phyloP scores from a whole-genome alignment of 306 rosid genomes.

The Glycine soja region DNA sequence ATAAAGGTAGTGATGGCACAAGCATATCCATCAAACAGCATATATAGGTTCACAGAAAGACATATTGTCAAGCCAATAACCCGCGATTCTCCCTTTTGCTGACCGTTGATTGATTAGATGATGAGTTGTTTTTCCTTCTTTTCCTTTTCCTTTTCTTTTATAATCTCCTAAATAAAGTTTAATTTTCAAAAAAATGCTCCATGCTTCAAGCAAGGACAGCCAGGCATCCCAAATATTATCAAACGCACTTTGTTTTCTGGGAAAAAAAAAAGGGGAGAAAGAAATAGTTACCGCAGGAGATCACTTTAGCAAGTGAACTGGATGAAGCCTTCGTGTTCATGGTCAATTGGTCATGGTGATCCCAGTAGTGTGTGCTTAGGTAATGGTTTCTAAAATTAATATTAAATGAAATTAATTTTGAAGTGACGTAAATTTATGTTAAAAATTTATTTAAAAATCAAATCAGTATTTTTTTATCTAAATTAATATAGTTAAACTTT shows the following conservation, averaged over 20 bases:
- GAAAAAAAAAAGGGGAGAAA: background rate
- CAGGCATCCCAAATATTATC: slow-evolving; percentile 45
- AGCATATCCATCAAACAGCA: slow-evolving; percentile 16
- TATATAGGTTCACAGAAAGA: slow-evolving; percentile 54
- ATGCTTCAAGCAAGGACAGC: slow-evolving; percentile 17
- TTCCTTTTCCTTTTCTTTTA: slow-evolving; percentile 12
- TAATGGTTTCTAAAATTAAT: too few relatives aligned
- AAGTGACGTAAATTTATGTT: too few relatives aligned
- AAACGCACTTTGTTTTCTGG: background rate
- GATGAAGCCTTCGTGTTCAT: background rate
- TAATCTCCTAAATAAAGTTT: background rate
- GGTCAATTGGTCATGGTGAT: too few relatives aligned
- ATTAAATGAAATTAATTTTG: too few relatives aligned
- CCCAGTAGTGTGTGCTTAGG: too few relatives aligned
- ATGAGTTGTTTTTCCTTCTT: slow-evolving; percentile 17
- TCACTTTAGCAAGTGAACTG: too few relatives aligned
- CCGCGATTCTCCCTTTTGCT: slow-evolving; percentile 48
- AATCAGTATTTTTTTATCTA: too few relatives aligned
- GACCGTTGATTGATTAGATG: slow-evolving; percentile 49
- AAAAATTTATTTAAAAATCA: too few relatives aligned
- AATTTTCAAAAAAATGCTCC: background rate
- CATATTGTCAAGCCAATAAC: slow-evolving; percentile 51
- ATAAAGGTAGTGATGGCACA: slow-evolving; percentile 37
- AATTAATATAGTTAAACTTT: too few relatives aligned
- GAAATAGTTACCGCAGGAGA: background rate